Evolutionary conservation across 192 early-diverging fungal species (phyloP), one percentile per base, ranked within the genome.

Genomic region (Ambispora gerdemannii): DNA sequence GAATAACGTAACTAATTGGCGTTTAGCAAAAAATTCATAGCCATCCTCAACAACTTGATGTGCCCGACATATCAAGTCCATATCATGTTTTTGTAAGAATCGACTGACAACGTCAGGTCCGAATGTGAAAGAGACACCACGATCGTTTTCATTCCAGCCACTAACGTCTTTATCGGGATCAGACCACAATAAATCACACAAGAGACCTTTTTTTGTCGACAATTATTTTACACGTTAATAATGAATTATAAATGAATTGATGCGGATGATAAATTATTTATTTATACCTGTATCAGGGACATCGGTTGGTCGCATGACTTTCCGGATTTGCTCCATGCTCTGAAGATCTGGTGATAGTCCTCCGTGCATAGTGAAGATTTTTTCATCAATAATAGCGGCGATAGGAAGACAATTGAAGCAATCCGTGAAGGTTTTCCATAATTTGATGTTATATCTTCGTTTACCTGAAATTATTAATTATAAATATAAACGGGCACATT

Each of bases 381-480:
- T 97, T 81, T 97, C 96, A 79, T 97, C 95, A 72, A 98, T 93
- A 55, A 98, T 92, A 30, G 95, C 95, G 8, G 95, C 93, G 75
- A 98, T 95, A 19, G 95, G 95, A 53, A 98, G 83, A 72, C 95
- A 98, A 80, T 98, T 98, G 84, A 98, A 98, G 77, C 95, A 98
- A 81, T 98, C 95, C 22, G 94, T 98, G 74, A 98, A 98, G n/a
- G 92, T 96, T 79, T 98, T 98, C 96, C 96, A 98, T 60, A 98
- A 82, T 79, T 95, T 95, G 83, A 97, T 96, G 82, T 98, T 97
- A 82, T 97, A 97, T 66, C 96, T 81, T 76, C 96, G 83, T 78
- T 97, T 97, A 79, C 92, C 91, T 93, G 68, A 17, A 7, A 49
- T 52, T 67, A 8, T 19, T 55, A 56, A 56, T 24, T 64, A 10